Percentiles rank a stretch among this genome's conserved stretches.
Conservation (phyloP, 805 yeast genomes). For the Kluyveromyces aestuarii region DNA sequence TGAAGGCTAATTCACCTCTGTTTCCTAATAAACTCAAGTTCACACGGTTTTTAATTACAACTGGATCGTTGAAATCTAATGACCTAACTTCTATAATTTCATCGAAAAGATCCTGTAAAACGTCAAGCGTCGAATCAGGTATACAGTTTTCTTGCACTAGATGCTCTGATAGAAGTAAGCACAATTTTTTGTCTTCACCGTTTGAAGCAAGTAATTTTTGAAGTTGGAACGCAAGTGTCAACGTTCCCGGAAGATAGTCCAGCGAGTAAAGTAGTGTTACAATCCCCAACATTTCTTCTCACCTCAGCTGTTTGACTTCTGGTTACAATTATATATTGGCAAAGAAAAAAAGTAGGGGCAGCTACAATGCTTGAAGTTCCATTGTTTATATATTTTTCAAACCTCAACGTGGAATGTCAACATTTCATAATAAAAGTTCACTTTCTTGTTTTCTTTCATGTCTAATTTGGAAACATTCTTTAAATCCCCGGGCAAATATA, state of each 20-base stretch:
- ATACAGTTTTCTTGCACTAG: constrained; percentile 11
- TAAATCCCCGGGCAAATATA: not conserved
- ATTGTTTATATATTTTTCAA: not conserved
- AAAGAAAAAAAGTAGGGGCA: not conserved
- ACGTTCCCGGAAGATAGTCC: constrained; percentile 49
- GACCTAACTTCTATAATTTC: constrained; percentile 22
- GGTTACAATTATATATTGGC: not conserved
- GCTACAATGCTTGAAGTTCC: not conserved
- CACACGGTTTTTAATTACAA: constrained; percentile 12
- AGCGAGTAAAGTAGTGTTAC: constrained; percentile 42
- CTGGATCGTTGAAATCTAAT: constrained; percentile 12
- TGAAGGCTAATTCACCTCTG: constrained; percentile 44
- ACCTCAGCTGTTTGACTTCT: not conserved
- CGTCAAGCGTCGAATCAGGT: constrained; percentile 9
- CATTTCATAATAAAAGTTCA: not conserved
- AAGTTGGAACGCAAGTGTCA: constrained; percentile 38
- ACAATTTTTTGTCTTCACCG: constrained; percentile 4
- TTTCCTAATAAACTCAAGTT: constrained; percentile 29
- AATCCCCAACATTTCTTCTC: constrained; percentile 23
- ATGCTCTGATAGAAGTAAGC: constrained; percentile 15
- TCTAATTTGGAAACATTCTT: not conserved
- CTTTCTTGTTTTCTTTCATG: not conserved
- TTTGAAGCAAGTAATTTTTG: constrained; percentile 12
- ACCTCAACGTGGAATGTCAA: not conserved
- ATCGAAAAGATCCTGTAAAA: constrained; percentile 17